Percentiles rank a stretch among this genome's conserved stretches.
phyloP scores from a whole-genome alignment of 768 basidiomycete genomes.

The Lactarius indigo region DNA sequence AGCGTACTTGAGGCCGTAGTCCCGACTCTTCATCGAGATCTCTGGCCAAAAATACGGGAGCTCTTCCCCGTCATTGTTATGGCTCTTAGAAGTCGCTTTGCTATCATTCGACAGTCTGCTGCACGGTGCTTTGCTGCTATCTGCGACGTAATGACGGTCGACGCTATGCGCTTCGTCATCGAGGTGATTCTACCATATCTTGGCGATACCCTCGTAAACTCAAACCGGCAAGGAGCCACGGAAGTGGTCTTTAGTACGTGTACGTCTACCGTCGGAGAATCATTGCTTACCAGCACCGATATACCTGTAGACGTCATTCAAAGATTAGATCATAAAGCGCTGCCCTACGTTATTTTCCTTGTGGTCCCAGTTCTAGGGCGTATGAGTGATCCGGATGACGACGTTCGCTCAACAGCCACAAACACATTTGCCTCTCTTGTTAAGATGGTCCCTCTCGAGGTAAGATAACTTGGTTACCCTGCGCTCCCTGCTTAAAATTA shows the following conservation, averaged over 20 bases:
- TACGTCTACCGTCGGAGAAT: slow-evolving; percentile 6
- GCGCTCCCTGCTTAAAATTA: neutral
- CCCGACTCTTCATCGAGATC: slow-evolving; percentile 64
- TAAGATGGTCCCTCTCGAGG: slow-evolving; percentile 98
- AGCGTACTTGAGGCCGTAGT: slow-evolving; percentile 84
- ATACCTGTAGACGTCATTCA: slow-evolving; percentile 75
- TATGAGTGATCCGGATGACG: slow-evolving; percentile 94
- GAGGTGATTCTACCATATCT: slow-evolving; percentile 78
- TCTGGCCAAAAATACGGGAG: slow-evolving; percentile 65
- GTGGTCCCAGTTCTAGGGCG: slow-evolving; percentile 94
- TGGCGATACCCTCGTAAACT: slow-evolving; percentile 67
- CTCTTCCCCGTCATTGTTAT: slow-evolving; percentile 74
- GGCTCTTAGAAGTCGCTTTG: slow-evolving; percentile 81
- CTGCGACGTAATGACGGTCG: slow-evolving; percentile 78
- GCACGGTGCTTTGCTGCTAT: slow-evolving; percentile 85
- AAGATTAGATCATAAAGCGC: slow-evolving; percentile 84
- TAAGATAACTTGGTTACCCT: slow-evolving; percentile 33
- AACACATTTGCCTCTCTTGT: slow-evolving; percentile 96
- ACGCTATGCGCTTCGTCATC: slow-evolving; percentile 89
- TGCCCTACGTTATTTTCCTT: slow-evolving; percentile 96
- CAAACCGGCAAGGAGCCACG: slow-evolving; percentile 83
- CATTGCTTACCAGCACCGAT: slow-evolving; percentile 23
- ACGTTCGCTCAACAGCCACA: slow-evolving; percentile 90
- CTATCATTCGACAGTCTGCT: slow-evolving; percentile 85
- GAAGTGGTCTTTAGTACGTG: slow-evolving; percentile 89